Base-by-base conservation (phyloP, 306 rosid species). In the Vicia faba region DNA sequence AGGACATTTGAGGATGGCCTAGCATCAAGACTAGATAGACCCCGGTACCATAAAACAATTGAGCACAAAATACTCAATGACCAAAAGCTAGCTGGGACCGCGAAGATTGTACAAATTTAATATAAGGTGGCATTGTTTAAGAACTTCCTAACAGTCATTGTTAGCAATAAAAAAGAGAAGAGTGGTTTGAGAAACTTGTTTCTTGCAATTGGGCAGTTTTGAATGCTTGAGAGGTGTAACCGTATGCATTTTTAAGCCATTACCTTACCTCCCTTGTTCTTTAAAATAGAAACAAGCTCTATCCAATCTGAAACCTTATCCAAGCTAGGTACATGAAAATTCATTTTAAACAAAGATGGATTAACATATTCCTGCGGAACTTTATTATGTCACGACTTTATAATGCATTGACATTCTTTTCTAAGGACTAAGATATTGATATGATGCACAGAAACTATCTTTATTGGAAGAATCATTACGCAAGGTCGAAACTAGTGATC, bases 401-500 rank as follows among this genome's bases (percentile, higher is more conserved):
- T 73, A 56, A 26, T 66, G 39, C 51, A 25, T 33, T 23, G 8
- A 23, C 25, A 23, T 23, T 23, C 25, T 23, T 23, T 23, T 23
- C 2, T 23, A 23, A 23, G 25, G 25, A 23, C 25, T 23, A 23
- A 23, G 25, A 23, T 23, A 23, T 23, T 23, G 1, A 23, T 23
- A 23, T 23, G 25, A 23, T 23, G 25, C 6, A 73, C 86, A 89
- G 97, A 86, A 79, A 57, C 65, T 93, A 71, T 49, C 82, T 64
- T 43, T 61, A 50, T 76, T 93, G 79, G 98, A 93, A 85, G 96
- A 85, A 81, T n/a, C n/a, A n/a, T n/a, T n/a, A n/a, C n/a, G n/a
- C n/a, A n/a, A n/a, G n/a, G n/a, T n/a, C n/a, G n/a, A n/a, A n/a
- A n/a, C n/a, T n/a, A n/a, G n/a, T n/a, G n/a, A n/a, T n/a, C n/a